These are phyloP conservation scores for Globisporangium camurandrum DNA, from an alignment of 352 stramenopile genomes.

Conservation along the genomic window DNA sequence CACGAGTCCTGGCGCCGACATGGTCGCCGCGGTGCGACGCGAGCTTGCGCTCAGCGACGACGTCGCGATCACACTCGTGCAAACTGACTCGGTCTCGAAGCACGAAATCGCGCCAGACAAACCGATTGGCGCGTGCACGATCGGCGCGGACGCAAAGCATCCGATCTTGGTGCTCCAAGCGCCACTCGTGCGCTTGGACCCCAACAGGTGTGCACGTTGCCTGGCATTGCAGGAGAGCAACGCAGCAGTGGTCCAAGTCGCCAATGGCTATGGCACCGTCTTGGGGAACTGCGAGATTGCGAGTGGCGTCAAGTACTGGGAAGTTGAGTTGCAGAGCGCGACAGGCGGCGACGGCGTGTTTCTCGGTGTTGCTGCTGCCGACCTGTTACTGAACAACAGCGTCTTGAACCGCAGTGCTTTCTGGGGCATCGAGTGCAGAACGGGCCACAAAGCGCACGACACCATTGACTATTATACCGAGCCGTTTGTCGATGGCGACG, in stretches of 20 bases:
- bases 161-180: slow-evolving; percentile 69
- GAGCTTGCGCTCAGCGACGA: slow-evolving; percentile 40
- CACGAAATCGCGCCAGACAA: slow-evolving; percentile 53
- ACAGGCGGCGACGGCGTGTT: slow-evolving; percentile 64
- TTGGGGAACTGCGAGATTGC: slow-evolving; percentile 45
- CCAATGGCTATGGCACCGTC: slow-evolving; percentile 55
- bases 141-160: slow-evolving; percentile 48
- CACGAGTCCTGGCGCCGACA: slow-evolving; percentile 36
- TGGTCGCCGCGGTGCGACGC: slow-evolving; percentile 48
- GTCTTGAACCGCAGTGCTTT: slow-evolving; percentile 55
- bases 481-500: slow-evolving; percentile 65
- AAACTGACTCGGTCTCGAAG: slow-evolving; percentile 67
- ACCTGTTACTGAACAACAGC: slow-evolving; percentile 50
- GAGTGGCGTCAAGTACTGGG: slow-evolving; percentile 79
- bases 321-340: slow-evolving; percentile 49
- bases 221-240: slow-evolving; percentile 47
- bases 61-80: slow-evolving; percentile 54
- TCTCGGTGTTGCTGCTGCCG: slow-evolving; percentile 43
- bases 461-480: slow-evolving; percentile 69
- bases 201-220: slow-evolving; percentile 51
- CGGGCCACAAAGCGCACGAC: slow-evolving; percentile 71
- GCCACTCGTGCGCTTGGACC: slow-evolving; percentile 53
- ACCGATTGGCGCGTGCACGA: slow-evolving; percentile 58
- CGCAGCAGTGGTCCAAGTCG: slow-evolving; percentile 41
- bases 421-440: slow-evolving; percentile 67